Evolutionary conservation across 2,329 filamentous ascomycete genomes (phyloP).

Genomic region (Paecilomyces sp.): DNA sequence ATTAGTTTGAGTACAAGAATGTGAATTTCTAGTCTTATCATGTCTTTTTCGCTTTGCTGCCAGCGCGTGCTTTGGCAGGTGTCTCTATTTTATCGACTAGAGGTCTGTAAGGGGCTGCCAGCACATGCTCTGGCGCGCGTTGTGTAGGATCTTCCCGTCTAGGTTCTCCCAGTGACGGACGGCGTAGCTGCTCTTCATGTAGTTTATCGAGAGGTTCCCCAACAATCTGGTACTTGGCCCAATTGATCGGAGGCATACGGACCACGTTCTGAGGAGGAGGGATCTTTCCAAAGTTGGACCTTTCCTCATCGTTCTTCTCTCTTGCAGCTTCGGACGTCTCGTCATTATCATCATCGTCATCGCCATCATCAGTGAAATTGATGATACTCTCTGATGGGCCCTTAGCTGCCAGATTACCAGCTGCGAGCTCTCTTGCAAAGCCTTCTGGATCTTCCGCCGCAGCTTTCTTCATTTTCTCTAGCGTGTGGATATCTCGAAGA

Average conservation of each 20-base stretch:
- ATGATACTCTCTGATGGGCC: conserved; percentile 23
- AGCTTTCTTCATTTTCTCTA: conserved; percentile 63
- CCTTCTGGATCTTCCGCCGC: conserved; percentile 64
- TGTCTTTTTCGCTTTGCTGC: conserved; percentile 27
- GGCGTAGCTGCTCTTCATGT: conserved; percentile 68
- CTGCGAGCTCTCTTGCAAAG: conserved; percentile 62
- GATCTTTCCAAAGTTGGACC: conserved; percentile 52
- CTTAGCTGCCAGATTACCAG: conserved; percentile 50
- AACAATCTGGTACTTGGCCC: conserved; percentile 88
- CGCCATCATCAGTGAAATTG: conserved; percentile 29
- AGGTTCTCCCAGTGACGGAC: conserved; percentile 46
- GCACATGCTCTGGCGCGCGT: conserved; percentile 42
- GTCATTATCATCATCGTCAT: conserved; percentile 23
- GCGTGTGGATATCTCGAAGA: conserved; percentile 62
- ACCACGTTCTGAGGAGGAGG: conserved; percentile 76
- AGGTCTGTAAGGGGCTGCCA: conserved; percentile 55
- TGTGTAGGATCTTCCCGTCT: conserved; percentile 23
- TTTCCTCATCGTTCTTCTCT: conserved; percentile 5
- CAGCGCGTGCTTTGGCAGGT: conserved; percentile 20
- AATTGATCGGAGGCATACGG: conserved; percentile 84
- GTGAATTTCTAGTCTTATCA: conserved; percentile 9
- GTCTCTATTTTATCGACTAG: conserved; percentile 46
- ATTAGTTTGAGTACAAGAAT: neutral
- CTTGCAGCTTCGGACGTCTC: conserved; percentile 15
- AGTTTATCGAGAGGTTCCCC: conserved; percentile 77